Percentiles rank a stretch among this genome's conserved stretches.
phyloP scores from a whole-genome alignment of 2,329 filamentous ascomycete genomes.

The Fusarium sp. region DNA sequence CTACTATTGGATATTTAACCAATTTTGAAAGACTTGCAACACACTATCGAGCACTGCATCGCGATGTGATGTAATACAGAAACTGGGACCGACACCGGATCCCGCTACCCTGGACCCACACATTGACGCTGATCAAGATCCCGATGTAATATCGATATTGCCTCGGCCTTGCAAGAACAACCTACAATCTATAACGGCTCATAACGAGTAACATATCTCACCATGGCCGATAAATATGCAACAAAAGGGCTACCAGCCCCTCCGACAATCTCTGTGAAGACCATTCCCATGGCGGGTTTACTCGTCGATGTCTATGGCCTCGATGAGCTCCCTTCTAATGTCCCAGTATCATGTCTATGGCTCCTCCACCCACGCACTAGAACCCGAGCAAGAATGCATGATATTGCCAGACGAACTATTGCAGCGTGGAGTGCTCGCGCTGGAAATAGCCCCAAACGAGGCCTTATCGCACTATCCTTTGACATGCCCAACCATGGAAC shows the following conservation, averaged over 20 bases:
- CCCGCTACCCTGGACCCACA: conserved; percentile 42
- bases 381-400: conserved; percentile 80
- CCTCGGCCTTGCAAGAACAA: neutral
- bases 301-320: conserved; percentile 86
- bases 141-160: neutral
- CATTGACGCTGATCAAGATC: conserved; percentile 10
- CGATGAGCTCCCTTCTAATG: conserved; percentile 73
- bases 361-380: conserved; percentile 86
- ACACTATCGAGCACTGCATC: neutral
- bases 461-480: conserved; percentile 86
- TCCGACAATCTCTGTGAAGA: conserved; percentile 72
- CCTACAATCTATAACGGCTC: neutral
- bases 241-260: conserved; percentile 57
- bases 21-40: too few relatives aligned
- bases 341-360: conserved; percentile 85
- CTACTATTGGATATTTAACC: too few relatives aligned
- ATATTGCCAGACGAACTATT: conserved; percentile 78
- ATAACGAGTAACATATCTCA: neutral
- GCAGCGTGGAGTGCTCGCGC: conserved; percentile 73
- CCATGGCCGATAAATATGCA: conserved; percentile 50
- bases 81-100: conserved; percentile 8
- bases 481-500: conserved; percentile 95
- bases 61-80: neutral
- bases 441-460: conserved; percentile 56
- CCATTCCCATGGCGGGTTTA: conserved; percentile 82